These are phyloP conservation scores for Berberis vulgaris DNA, from an alignment of 164 flowering plant genomes.

Conservation along the genomic window DNA sequence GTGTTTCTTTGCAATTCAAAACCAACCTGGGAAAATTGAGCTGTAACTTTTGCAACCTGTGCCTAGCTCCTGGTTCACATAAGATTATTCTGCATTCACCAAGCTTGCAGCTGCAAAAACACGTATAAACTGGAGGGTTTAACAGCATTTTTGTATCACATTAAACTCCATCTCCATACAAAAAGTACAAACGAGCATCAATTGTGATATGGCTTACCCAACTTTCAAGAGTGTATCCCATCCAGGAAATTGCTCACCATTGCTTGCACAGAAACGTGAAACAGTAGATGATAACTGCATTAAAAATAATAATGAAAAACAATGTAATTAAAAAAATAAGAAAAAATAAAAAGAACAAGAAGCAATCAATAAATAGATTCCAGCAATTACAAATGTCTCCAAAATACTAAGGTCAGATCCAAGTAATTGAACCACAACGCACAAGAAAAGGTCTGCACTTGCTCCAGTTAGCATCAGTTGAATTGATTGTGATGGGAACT, in stretches of 20 bases:
- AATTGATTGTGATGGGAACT: too few species aligned
- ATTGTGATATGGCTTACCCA: background rate
- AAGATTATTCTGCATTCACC: conserved; percentile 80
- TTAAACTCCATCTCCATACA: background rate
- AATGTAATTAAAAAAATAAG: too few species aligned
- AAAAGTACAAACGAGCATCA: too few species aligned
- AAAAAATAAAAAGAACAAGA: background rate
- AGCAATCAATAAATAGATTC: background rate
- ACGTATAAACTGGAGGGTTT: background rate
- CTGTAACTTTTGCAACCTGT: conserved; percentile 85
- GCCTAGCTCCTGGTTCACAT: conserved; percentile 78
- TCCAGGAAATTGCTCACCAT: conserved; percentile 5
- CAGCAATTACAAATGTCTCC: background rate
- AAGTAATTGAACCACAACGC: too few species aligned
- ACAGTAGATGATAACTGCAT: background rate
- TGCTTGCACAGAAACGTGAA: conserved; percentile 7
- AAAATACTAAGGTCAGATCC: too few species aligned
- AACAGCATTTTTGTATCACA: background rate
- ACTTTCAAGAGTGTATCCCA: conserved; percentile 8
- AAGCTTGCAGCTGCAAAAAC: conserved; percentile 68
- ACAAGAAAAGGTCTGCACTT: too few species aligned
- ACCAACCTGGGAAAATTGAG: conserved; percentile 88
- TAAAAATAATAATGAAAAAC: background rate
- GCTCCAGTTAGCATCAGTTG: too few species aligned
- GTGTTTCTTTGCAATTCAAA: background rate